Conservation (phyloP, 164 flowering plant species). For the Sedum album region DNA sequence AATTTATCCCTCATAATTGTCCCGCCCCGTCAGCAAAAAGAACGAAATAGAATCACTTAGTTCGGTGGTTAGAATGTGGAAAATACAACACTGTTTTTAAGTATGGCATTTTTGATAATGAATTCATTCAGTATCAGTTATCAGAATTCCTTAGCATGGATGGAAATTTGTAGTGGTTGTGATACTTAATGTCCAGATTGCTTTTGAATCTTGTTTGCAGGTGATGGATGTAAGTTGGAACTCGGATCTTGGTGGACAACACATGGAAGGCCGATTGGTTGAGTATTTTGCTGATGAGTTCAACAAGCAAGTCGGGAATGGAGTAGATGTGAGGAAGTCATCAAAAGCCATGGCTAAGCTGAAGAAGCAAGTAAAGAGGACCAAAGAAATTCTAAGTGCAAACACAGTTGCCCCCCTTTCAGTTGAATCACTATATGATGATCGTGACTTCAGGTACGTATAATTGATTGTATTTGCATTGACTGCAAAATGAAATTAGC, state of each 20-base stretch:
- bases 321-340: slow-evolving; percentile 75
- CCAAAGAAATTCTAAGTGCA: slow-evolving; percentile 97
- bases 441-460: slow-evolving; percentile 77
- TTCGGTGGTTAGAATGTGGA: background rate
- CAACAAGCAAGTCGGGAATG: slow-evolving; percentile 77
- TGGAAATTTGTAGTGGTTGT: background rate
- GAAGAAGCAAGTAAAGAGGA: slow-evolving; percentile 97
- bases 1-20: no score
- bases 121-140: background rate
- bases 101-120: background rate
- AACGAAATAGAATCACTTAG: no score
- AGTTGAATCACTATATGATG: slow-evolving; percentile 90
- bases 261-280: slow-evolving; percentile 80
- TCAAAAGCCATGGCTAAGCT: slow-evolving; percentile 98
- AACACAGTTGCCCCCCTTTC: slow-evolving; percentile 89
- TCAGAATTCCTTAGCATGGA: background rate
- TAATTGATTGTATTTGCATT: no score
- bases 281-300: slow-evolving; percentile 94
- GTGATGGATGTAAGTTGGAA: slow-evolving; percentile 97
- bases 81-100: background rate
- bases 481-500: background rate
- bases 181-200: background rate
- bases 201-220: slow-evolving; percentile 25
- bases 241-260: slow-evolving; percentile 88
- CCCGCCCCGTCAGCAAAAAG: no score